A percentile compares a stretch with the other conserved stretches of the same genome.
Evolutionary conservation across 371 early-diverging fungal genomes (phyloP).

Genomic region (Synchytrium microbalum): DNA sequence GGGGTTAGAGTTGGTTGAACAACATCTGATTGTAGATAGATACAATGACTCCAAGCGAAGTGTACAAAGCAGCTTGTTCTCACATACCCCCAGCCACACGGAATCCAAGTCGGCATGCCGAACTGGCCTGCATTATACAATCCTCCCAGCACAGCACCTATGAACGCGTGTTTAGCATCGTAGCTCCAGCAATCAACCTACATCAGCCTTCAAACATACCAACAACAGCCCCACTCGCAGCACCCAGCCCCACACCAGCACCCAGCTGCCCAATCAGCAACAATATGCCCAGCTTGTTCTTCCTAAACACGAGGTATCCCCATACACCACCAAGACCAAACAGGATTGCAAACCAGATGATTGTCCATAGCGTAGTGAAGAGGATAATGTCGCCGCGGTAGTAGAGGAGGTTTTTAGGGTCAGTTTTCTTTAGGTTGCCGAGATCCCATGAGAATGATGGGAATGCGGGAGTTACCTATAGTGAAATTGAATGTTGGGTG

Average conservation of each 20-base stretch:
- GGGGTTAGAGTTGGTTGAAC: too few relatives aligned
- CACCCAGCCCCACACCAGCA: constrained; percentile 15
- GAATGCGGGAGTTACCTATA: constrained; percentile 5
- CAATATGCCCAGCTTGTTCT: constrained; percentile 13
- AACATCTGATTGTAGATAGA: too few relatives aligned
- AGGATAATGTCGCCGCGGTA: constrained; percentile 9
- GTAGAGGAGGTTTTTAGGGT: not conserved
- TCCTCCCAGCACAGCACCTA: constrained; percentile 13
- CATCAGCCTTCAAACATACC: constrained; percentile 8
- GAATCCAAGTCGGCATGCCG: constrained; percentile 21
- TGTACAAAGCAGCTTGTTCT: too few relatives aligned
- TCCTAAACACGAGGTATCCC: constrained; percentile 17
- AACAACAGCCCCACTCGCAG: constrained; percentile 17
- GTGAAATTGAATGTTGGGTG: constrained; percentile 49
- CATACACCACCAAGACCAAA: constrained; percentile 18
- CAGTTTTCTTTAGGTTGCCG: not conserved
- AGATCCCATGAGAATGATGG: not conserved
- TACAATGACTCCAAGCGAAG: too few relatives aligned
- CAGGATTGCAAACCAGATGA: constrained; percentile 14
- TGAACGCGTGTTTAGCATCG: not conserved
- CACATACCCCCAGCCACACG: constrained; percentile 18
- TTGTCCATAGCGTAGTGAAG: constrained; percentile 14
- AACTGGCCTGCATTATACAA: constrained; percentile 18
- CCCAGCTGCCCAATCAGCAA: constrained; percentile 10
- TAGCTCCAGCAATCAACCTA: not conserved